Base-by-base conservation (phyloP, 2,329 filamentous ascomycete species). In the Fusarium zealandicum region DNA sequence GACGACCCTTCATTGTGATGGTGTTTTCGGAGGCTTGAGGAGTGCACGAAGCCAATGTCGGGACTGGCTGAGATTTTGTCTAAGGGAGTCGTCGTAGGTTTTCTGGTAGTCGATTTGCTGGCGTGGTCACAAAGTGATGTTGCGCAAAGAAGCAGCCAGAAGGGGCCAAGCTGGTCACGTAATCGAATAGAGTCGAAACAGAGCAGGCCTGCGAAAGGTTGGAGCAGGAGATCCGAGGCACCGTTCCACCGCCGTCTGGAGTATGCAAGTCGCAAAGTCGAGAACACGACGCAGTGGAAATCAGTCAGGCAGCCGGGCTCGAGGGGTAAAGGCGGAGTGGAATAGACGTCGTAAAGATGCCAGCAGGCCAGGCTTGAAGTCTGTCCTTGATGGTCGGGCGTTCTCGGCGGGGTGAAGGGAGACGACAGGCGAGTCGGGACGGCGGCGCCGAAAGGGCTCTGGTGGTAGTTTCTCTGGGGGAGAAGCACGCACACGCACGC, bases 1-100 rank as follows among this genome's bases (percentile, higher is more conserved):
- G 82, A 40, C 83, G 83, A 66, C 88, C 85, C 75, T 89, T 90
- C 90, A 93, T 93, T 46, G 69, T 78, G 72, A 45, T 56, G 51
- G 41, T 54, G 12, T 11, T 55, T 35, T 39, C 40, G 33, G 18
- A n/a, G 40, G 14, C 10, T 25, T 38, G 16, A 36, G 38, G 37
- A 22, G 27, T 27, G 11, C 17, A 28, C 5, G 18, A 46, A 41
- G 40, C 31, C 18, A 40, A 31, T 41, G 38, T 39, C 43, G 55
- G 12, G 40, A 37, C 14, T 22, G 27, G 13, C 37, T 43, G 17
- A 17, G 18, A 38, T 30, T 18, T 6, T 35, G 20, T 16, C 9
- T 2, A 18, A 36, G 16, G 20, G 22, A 13, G 37, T 31, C 10
- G 40, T 40, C n/a, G 52, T 25, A 7, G 18, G 20, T 40, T 22